Evolutionary conservation across 2,329 filamentous ascomycete species (phyloP).

Genomic region (Akanthomyces muscarius): DNA sequence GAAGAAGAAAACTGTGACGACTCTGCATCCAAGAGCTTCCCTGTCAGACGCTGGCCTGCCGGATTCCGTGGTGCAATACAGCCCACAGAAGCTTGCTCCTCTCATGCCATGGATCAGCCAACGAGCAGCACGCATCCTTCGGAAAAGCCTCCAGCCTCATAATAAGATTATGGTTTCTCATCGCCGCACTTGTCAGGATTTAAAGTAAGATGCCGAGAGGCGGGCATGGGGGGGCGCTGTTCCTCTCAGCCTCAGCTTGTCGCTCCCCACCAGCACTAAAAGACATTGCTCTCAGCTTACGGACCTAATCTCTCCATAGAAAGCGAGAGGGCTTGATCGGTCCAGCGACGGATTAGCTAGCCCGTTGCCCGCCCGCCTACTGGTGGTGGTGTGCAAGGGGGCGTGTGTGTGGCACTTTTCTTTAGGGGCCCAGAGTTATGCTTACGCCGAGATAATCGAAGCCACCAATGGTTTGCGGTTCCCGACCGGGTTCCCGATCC

Average conservation of each 20-base stretch:
- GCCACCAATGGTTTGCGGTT: conserved; percentile 16
- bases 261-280: not conserved
- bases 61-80: not conserved
- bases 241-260: not conserved
- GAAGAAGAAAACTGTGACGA: not conserved
- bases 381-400: not conserved
- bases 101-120: not conserved
- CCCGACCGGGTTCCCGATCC: conserved; percentile 11
- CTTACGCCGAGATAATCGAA: conserved; percentile 9
- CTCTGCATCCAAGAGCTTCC: not conserved
- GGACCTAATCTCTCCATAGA: not conserved
- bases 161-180: not conserved
- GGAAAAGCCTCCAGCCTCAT: not conserved
- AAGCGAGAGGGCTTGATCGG: conserved; percentile 10
- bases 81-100: not conserved
- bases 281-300: not conserved
- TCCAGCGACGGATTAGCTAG: conserved; percentile 4
- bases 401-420: not conserved
- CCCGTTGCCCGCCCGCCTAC: not conserved
- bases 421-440: conserved; percentile 10
- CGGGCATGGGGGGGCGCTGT: not conserved
- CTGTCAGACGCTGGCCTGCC: not conserved
- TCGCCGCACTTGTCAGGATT: not conserved
- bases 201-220: not conserved
- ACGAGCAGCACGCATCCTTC: not conserved